Evolutionary conservation across 1,284 basidiomycete genomes (phyloP), one percentile per base, ranked within the genome.

Genomic region (Cystobasidiaceae sp.): DNA sequence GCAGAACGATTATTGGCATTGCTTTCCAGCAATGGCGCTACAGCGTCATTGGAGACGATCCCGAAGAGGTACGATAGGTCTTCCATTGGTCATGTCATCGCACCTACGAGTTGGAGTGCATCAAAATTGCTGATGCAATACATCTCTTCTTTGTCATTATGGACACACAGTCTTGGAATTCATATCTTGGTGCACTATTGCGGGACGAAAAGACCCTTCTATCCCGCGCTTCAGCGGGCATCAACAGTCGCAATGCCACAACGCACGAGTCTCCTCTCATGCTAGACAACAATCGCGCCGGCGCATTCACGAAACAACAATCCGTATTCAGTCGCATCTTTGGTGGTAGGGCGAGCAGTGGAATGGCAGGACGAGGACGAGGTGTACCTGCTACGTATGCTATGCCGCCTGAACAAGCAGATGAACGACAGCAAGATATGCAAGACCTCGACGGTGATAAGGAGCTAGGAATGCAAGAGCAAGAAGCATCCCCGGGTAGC

Each of bases 11-110:
- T 39, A 8, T 62, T 23, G 50, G 50, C 4, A 59, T 51, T 19
- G 59, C 44, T 13, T 62, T 67, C 34, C 66, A 67, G 32, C 32
- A 32, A 23, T 67, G 66, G 66, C 52, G 58, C 17, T 67, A 67
- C 37, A 32, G 23, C 2, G 32, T 55, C 11, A 56, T 55, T 8
- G 66, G 66, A 25, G 66, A 67, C 25, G 58, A 61, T 33, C 59
- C 59, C 25, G 66, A 67, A 13, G 49, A 54, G 43, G 54, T 50
- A 19, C 17, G 46, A 7, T 46, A 21, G 21, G n/a, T 39, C n/a
- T 9, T 39, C n/a, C n/a, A n/a, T n/a, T n/a, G n/a, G n/a, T n/a
- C n/a, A n/a, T n/a, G n/a, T n/a, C n/a, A n/a, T n/a, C n/a, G n/a
- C n/a, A n/a, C n/a, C n/a, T n/a, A n/a, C n/a, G n/a, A n/a, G n/a